phyloP scores from a whole-genome alignment of 805 yeast genomes.

The Nakazawaea ishiwadae region DNA sequence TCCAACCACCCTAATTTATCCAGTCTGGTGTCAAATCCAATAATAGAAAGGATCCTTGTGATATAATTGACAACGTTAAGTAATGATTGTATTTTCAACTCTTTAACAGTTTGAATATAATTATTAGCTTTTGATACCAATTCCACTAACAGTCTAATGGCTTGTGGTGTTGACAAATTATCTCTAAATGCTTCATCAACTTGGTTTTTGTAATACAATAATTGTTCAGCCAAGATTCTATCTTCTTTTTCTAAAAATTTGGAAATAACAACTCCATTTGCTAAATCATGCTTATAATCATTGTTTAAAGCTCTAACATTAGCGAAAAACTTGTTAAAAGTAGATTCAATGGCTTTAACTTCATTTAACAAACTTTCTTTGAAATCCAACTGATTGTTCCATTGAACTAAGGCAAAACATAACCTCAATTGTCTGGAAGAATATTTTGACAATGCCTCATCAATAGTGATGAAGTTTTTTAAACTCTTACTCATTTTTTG shows the following conservation, averaged over 20 bases:
- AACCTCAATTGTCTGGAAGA: constrained; percentile 81
- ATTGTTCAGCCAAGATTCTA: constrained; percentile 45
- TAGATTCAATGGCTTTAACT: constrained; percentile 69
- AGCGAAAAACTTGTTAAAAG: constrained; percentile 78
- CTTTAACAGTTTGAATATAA: constrained; percentile 53
- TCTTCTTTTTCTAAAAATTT: constrained; percentile 59
- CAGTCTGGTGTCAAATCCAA: constrained; percentile 71
- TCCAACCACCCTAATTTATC: constrained; percentile 83
- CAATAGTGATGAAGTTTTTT: constrained; percentile 92
- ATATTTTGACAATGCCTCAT: constrained; percentile 73
- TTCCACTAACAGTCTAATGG: constrained; percentile 58
- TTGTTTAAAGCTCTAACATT: constrained; percentile 76
- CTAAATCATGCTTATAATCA: constrained; percentile 53
- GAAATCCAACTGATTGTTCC: constrained; percentile 93
- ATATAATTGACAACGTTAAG: constrained; percentile 62
- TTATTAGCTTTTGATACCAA: constrained; percentile 68
- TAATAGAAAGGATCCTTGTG: constrained; percentile 59
- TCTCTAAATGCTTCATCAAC: constrained; percentile 85
- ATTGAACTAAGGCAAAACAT: constrained; percentile 84
- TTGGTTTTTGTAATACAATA: constrained; percentile 46
- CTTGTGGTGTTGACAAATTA: constrained; percentile 77
- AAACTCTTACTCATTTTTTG: constrained; percentile 96
- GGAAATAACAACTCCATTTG: constrained; percentile 46
- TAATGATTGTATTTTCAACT: constrained; percentile 61
- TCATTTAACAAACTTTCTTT: constrained; percentile 75